Conservation (phyloP, 352 stramenopile species). For the Phytopythium aichiense region DNA sequence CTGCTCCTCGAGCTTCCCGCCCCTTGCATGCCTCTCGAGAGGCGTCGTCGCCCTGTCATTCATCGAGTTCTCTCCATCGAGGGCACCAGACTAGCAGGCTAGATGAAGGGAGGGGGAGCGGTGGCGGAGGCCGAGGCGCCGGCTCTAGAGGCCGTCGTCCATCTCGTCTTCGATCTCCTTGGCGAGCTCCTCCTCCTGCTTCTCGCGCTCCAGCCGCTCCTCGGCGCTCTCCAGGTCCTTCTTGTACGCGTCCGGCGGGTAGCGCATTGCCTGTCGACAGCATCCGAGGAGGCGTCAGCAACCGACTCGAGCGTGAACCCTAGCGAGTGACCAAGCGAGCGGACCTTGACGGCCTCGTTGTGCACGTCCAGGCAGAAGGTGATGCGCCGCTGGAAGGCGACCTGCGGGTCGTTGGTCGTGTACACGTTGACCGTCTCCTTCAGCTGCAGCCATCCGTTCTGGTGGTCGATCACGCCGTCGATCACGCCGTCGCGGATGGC, state of each 20-base stretch:
- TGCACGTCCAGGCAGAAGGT: conserved; percentile 98
- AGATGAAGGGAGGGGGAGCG: neutral
- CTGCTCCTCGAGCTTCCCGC: neutral
- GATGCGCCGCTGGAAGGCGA: conserved; percentile 96
- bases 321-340: neutral
- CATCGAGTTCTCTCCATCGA: neutral
- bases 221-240: conserved; percentile 93
- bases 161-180: conserved; percentile 98
- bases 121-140: neutral
- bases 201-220: conserved; percentile 90
- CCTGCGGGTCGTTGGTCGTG: conserved; percentile 92
- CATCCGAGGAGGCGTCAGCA: neutral
- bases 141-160: conserved; percentile 82
- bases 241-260: conserved; percentile 97
- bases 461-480: conserved; percentile 97
- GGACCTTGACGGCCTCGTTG: conserved; percentile 96
- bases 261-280: conserved; percentile 87
- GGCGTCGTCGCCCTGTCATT: neutral
- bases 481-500: conserved; percentile 98
- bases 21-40: neutral
- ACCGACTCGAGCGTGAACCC: neutral
- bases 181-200: conserved; percentile 92
- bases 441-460: conserved; percentile 91
- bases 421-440: conserved; percentile 88
- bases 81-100: neutral